Percentiles rank a stretch among this genome's conserved stretches.
These are phyloP conservation scores for Amylocystis lapponica DNA, from an alignment of 768 basidiomycete species.

Conservation along the genomic window DNA sequence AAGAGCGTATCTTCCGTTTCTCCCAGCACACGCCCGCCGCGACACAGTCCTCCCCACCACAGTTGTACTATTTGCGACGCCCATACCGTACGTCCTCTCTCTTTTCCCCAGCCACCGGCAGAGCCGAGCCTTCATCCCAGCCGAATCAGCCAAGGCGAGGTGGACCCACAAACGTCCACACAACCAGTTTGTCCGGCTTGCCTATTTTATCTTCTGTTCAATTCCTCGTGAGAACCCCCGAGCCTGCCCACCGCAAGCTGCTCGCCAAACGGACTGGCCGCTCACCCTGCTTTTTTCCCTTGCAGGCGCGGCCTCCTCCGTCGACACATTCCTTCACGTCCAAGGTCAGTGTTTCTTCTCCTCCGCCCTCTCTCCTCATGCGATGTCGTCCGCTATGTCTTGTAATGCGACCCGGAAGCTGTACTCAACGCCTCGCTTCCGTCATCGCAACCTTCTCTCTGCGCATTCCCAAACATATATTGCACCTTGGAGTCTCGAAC, in stretches of 20 bases:
- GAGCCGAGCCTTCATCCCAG: not conserved
- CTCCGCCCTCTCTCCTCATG: no score
- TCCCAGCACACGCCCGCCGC: not conserved
- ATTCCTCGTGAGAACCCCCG: conserved; percentile 19
- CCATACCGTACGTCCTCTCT: not conserved
- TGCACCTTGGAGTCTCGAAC: no score
- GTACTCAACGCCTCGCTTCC: no score
- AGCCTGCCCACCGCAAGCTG: conserved; percentile 15
- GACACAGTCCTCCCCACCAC: conserved; percentile 1
- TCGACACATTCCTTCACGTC: conserved; percentile 48
- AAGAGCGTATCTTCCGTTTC: not conserved
- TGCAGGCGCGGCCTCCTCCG: conserved; percentile 71
- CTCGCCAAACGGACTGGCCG: conserved; percentile 24
- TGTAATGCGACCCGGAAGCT: no score
- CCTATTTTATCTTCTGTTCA: conserved; percentile 17
- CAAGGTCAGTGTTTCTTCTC: conserved; percentile 38
- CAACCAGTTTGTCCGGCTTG: conserved; percentile 14
- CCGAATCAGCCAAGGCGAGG: conserved; percentile 7
- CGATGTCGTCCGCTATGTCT: no score
- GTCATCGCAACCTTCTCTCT: no score
- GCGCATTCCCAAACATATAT: no score
- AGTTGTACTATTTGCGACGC: conserved; percentile 1
- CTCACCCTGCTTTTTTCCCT: conserved; percentile 12
- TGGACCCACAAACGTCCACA: conserved; percentile 50
- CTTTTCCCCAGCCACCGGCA: not conserved